These are phyloP conservation scores for Boletus rex-veris DNA, from an alignment of 768 basidiomycete species.

Conservation along the genomic window DNA sequence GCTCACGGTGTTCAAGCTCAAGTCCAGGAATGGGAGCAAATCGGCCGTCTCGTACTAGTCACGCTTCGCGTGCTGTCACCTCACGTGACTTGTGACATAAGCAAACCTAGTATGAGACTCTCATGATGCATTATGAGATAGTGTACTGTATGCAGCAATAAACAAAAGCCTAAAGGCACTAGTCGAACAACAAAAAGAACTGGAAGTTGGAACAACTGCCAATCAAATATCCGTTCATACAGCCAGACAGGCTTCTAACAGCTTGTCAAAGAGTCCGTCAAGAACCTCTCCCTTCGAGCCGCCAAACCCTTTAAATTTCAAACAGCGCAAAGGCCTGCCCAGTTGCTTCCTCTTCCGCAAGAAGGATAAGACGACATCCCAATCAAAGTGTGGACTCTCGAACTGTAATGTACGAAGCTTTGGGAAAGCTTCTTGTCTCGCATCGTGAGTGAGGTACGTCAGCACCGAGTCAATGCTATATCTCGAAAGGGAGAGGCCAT, in stretches of 20 bases:
- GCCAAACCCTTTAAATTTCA: constrained; percentile 24
- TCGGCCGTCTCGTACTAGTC: constrained; percentile 10
- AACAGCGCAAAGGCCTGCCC: constrained; percentile 15
- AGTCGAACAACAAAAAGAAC: not conserved
- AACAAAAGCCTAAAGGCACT: not conserved
- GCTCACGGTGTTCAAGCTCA: not conserved
- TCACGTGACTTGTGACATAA: constrained; percentile 15
- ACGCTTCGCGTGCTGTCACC: constrained; percentile 24
- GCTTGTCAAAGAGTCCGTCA: constrained; percentile 16
- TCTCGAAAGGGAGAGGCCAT: constrained; percentile 26
- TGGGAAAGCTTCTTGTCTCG: constrained; percentile 26
- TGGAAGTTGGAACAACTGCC: too few species aligned
- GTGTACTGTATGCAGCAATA: too few species aligned
- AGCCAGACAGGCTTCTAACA: constrained; percentile 22
- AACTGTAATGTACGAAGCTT: constrained; percentile 18
- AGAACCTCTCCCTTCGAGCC: constrained; percentile 17
- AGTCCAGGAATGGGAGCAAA: not conserved
- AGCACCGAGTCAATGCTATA: constrained; percentile 23
- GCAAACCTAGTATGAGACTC: too few species aligned
- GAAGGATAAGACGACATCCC: constrained; percentile 27
- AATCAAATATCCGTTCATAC: constrained; percentile 6
- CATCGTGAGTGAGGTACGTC: constrained; percentile 23
- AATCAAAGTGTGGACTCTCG: constrained; percentile 27
- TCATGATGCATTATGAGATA: too few species aligned
- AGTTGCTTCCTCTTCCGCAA: constrained; percentile 21